Evolutionary conservation across 306 rosid genomes (phyloP).

Genomic region (Cicer cuneatum): DNA sequence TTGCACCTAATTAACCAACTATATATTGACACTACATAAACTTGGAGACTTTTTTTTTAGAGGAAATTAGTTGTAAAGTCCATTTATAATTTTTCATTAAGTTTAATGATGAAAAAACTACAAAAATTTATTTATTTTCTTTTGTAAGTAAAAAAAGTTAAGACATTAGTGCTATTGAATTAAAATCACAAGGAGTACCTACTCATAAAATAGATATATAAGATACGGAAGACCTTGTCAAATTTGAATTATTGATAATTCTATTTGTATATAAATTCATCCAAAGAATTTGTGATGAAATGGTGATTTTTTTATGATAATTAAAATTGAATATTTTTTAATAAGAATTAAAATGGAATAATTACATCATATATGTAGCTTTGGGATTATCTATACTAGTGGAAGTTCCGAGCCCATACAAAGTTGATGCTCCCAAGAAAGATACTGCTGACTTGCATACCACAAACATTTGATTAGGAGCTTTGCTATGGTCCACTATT

Average conservation of each 20-base stretch:
- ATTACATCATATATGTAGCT: constrained; percentile 5
- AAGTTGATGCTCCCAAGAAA: constrained; percentile 72
- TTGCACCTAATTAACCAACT: constrained; percentile 58
- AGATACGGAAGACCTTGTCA: not conserved
- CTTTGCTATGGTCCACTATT: constrained; percentile 50
- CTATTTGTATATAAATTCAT: not conserved
- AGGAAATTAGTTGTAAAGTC: not conserved
- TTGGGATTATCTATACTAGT: constrained; percentile 44
- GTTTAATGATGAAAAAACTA: not conserved
- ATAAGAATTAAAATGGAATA: not conserved
- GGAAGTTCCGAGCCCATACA: constrained; percentile 50
- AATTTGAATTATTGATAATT: not conserved
- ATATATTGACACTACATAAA: not conserved
- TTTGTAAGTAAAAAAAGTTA: too few relatives aligned
- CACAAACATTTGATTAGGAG: constrained; percentile 52
- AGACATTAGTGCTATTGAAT: too few relatives aligned
- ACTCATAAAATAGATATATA: too few relatives aligned
- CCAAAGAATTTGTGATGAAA: too few relatives aligned
- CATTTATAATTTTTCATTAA: not conserved
- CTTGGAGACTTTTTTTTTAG: too few relatives aligned
- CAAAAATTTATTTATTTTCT: not conserved
- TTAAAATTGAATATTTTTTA: too few relatives aligned
- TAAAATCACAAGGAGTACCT: too few relatives aligned
- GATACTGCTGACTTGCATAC: constrained; percentile 58
- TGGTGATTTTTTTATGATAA: too few relatives aligned